These are phyloP conservation scores for Podospora sp. DNA, from an alignment of 495 filamentous ascomycete genomes.

Conservation along the genomic window DNA sequence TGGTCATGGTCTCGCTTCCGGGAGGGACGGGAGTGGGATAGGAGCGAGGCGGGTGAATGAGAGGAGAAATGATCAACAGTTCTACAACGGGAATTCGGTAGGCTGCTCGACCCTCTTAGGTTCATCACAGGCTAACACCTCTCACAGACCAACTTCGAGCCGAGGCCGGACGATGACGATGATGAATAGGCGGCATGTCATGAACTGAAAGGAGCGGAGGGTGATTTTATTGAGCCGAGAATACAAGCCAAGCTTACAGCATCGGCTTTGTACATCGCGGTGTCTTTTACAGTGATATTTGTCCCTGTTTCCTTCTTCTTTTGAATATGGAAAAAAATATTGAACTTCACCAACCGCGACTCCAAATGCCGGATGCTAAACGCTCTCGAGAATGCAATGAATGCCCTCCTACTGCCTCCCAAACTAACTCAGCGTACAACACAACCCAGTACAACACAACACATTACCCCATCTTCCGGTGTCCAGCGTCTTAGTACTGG, in stretches of 20 bases:
- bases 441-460: background rate
- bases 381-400: background rate
- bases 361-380: background rate
- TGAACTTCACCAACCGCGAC: background rate
- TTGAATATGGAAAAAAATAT: background rate
- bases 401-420: background rate
- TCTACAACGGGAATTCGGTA: constrained; percentile 92
- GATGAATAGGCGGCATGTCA: constrained; percentile 13
- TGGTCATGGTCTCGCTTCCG: background rate
- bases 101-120: constrained; percentile 28
- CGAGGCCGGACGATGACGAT: constrained; percentile 61
- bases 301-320: background rate
- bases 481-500: constrained; percentile 66
- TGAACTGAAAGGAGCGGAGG: constrained; percentile 1
- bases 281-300: constrained; percentile 12
- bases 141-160: constrained; percentile 72
- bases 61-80: constrained; percentile 58
- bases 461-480: background rate
- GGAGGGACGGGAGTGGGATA: constrained; percentile 29
- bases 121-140: background rate
- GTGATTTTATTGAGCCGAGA: constrained; percentile 10
- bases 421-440: constrained; percentile 1
- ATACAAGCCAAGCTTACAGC: background rate
- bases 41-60: constrained; percentile 22
- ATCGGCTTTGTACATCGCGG: background rate